phyloP scores from a whole-genome alignment of 2,329 filamentous ascomycete species.

The Claviceps sp. region DNA sequence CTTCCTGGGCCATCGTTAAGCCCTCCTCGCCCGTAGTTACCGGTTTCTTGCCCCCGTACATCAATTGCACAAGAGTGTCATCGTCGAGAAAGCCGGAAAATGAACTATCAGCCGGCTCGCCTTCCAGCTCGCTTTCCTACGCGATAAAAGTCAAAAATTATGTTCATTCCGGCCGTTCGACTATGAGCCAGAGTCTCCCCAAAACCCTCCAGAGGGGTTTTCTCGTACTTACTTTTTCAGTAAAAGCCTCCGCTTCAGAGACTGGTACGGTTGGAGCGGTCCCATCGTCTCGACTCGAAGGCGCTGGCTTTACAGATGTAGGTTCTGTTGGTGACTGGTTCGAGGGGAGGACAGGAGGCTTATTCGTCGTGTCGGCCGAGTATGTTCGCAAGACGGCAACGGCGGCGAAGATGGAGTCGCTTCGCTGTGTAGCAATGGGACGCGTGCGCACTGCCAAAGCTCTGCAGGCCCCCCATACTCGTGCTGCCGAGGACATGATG shows the following conservation, averaged over 20 bases:
- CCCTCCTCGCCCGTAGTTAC: constrained; percentile 18
- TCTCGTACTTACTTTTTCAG: not conserved
- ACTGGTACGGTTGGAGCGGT: not conserved
- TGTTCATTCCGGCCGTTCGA: not conserved
- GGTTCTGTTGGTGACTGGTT: not conserved
- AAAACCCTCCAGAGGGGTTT: not conserved
- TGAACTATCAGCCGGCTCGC: not conserved
- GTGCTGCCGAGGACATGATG: constrained; percentile 21
- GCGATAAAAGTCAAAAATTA: not conserved
- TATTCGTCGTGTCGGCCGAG: constrained; percentile 17
- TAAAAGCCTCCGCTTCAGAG: not conserved
- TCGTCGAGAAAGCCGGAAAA: constrained; percentile 19
- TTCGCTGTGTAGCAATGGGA: constrained; percentile 12
- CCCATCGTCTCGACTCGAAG: not conserved
- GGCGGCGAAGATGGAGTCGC: constrained; percentile 12
- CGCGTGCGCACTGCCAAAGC: constrained; percentile 18
- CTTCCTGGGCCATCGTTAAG: constrained; percentile 29
- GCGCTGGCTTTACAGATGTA: not conserved
- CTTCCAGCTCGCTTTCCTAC: not conserved
- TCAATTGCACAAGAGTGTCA: constrained; percentile 22
- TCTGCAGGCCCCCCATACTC: constrained; percentile 22
- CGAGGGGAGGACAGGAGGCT: not conserved
- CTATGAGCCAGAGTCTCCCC: not conserved
- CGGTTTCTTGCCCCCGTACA: constrained; percentile 21
- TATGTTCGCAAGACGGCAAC: constrained; percentile 14